phyloP scores from a whole-genome alignment of 768 basidiomycete species.

The Tulasnella sp. region DNA sequence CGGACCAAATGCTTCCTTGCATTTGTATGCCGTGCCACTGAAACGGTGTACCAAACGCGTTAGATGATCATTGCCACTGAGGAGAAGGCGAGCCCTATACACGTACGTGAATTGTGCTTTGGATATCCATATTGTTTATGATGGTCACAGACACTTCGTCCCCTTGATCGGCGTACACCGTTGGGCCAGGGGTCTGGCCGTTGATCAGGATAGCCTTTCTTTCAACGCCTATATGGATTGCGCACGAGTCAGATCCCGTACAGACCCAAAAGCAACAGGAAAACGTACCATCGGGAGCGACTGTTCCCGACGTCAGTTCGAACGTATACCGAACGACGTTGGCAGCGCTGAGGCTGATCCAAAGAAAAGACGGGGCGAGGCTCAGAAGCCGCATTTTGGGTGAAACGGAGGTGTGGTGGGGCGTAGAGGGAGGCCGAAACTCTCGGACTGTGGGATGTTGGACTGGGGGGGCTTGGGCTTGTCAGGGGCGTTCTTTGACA shows the following conservation, averaged over 20 bases:
- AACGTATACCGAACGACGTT: background rate
- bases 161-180: background rate
- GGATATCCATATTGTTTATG: background rate
- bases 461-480: background rate
- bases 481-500: background rate
- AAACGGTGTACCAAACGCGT: background rate
- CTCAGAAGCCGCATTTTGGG: slow-evolving; percentile 2
- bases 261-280: background rate
- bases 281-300: slow-evolving; percentile 19
- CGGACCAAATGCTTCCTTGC: slow-evolving; percentile 15
- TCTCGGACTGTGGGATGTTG: background rate
- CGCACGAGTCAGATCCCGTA: background rate
- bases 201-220: background rate
- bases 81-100: background rate
- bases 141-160: slow-evolving; percentile 8
- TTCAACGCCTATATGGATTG: background rate
- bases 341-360: background rate
- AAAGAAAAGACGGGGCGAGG: background rate
- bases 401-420: background rate
- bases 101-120: slow-evolving; percentile 18
- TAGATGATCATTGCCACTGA: background rate
- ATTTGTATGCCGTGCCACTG: slow-evolving; percentile 18
- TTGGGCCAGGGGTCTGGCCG: slow-evolving; percentile 20
- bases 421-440: background rate
- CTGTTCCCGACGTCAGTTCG: background rate